Conservation (phyloP, 148 eudicot genomes). For the Suaeda aralocaspica region DNA sequence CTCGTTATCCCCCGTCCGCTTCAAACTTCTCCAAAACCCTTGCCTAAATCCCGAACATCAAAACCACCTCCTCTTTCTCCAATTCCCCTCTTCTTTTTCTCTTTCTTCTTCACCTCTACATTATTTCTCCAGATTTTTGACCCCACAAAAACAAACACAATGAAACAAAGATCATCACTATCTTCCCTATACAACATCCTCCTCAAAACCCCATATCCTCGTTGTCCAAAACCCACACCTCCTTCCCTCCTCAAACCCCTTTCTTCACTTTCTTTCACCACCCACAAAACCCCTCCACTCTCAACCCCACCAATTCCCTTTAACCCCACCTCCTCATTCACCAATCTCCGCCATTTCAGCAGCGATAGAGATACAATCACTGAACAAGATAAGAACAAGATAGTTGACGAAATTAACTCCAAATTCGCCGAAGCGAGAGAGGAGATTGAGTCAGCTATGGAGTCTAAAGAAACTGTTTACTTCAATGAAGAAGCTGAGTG, state of each 20-base stretch:
- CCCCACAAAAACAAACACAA: too few relatives aligned
- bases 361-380: conserved; percentile 13
- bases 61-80: too few relatives aligned
- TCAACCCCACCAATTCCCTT: conserved; percentile 16
- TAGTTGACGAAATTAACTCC: conserved; percentile 71
- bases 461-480: conserved; percentile 89
- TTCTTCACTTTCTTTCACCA: conserved; percentile 8
- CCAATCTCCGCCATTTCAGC: conserved; percentile 33
- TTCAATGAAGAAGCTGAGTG: conserved; percentile 91
- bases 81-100: too few relatives aligned
- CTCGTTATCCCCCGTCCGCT: too few relatives aligned
- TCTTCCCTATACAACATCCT: conserved; percentile 35
- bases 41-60: too few relatives aligned
- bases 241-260: conserved; percentile 21
- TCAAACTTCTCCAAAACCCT: too few relatives aligned
- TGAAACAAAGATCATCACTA: conserved; percentile 43
- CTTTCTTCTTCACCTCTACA: too few relatives aligned
- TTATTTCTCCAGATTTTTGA: too few relatives aligned
- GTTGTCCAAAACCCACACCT: conserved; percentile 36
- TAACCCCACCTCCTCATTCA: conserved; percentile 26
- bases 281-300: conserved; percentile 5
- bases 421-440: conserved; percentile 95
- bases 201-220: conserved; percentile 31
- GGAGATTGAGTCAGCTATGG: conserved; percentile 90
- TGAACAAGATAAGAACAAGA: conserved; percentile 47